A percentile compares a stretch with the other conserved stretches of the same genome.
Evolutionary conservation across 768 basidiomycete species (phyloP).

Genomic region (Scleroderma bovista): DNA sequence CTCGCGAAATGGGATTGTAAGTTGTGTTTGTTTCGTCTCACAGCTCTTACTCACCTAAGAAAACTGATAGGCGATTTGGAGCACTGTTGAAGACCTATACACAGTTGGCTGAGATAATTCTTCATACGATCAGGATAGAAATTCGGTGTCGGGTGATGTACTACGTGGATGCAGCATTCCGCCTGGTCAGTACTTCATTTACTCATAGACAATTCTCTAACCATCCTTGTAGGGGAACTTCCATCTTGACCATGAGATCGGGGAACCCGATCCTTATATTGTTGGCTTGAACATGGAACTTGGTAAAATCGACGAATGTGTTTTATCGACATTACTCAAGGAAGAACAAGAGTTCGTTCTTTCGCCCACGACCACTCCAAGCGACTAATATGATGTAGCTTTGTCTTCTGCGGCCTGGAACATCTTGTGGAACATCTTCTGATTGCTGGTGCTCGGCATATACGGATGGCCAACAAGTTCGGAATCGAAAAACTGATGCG

Average conservation of each 20-base stretch:
- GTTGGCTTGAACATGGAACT: conserved; percentile 82
- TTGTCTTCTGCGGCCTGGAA: conserved; percentile 82
- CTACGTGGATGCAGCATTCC: conserved; percentile 75
- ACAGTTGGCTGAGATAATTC: conserved; percentile 79
- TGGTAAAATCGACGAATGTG: conserved; percentile 66
- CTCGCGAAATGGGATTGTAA: conserved; percentile 84
- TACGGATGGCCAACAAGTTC: conserved; percentile 62
- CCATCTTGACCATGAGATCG: conserved; percentile 70
- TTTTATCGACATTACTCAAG: conserved; percentile 54
- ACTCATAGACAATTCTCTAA: conserved; percentile 3
- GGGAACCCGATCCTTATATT: conserved; percentile 89
- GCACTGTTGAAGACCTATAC: conserved; percentile 87
- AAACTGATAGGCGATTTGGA: conserved; percentile 70
- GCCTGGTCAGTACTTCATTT: conserved; percentile 46
- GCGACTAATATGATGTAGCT: conserved; percentile 42
- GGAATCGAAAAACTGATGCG: conserved; percentile 85
- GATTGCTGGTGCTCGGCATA: conserved; percentile 64
- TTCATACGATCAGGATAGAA: conserved; percentile 85
- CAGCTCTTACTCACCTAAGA: conserved; percentile 2
- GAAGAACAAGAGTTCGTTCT: conserved; percentile 61
- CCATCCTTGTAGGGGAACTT: conserved; percentile 67
- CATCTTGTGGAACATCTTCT: conserved; percentile 80
- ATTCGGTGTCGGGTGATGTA: conserved; percentile 79
- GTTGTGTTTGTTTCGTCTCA: conserved; percentile 22
- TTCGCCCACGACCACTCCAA: neutral